Percentiles rank a stretch among this genome's conserved stretches.
Conservation (phyloP, 164 flowering plant species). For the Liriodendron chinense region DNA sequence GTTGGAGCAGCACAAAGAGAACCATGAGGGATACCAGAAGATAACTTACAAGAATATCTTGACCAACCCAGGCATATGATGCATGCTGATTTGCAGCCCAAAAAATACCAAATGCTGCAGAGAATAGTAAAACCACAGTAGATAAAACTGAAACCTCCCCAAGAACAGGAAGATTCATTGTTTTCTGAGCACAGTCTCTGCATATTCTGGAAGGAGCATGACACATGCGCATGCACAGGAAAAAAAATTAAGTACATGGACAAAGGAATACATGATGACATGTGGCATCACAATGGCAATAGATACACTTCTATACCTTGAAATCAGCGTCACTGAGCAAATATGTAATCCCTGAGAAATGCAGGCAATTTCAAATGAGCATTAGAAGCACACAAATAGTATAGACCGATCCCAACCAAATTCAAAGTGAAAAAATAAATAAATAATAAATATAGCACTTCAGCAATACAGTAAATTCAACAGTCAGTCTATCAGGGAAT, state of each 20-base stretch:
- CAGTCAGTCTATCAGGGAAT: neutral
- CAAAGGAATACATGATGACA: neutral
- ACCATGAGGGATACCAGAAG: neutral
- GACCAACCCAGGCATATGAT: constrained; percentile 93
- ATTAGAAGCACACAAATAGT: neutral
- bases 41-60: constrained; percentile 86
- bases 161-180: constrained; percentile 52
- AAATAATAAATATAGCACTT: too few relatives aligned
- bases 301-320: constrained; percentile 46
- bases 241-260: neutral
- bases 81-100: constrained; percentile 66
- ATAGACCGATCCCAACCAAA: neutral
- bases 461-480: neutral
- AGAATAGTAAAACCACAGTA: constrained; percentile 41
- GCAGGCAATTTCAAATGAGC: neutral
- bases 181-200: constrained; percentile 37
- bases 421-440: neutral
- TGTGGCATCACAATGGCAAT: neutral
- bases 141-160: constrained; percentile 66
- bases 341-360: constrained; percentile 54
- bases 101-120: constrained; percentile 61
- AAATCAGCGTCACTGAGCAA: constrained; percentile 46
- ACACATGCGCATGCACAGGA: neutral
- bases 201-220: constrained; percentile 41
- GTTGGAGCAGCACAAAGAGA: neutral